Conservation (phyloP, 768 basidiomycete genomes). For the Kwoniella europaea region DNA sequence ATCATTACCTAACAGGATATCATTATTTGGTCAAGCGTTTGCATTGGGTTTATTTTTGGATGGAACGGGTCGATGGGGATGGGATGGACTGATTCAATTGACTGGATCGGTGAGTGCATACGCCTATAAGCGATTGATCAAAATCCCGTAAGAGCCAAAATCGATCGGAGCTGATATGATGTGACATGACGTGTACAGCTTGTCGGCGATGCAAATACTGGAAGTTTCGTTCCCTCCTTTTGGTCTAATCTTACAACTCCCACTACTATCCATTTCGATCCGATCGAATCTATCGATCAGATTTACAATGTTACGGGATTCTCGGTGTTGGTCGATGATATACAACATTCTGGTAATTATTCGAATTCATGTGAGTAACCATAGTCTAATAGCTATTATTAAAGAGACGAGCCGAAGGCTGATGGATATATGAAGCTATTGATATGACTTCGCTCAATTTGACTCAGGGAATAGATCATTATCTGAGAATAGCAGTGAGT, state of each 20-base stretch:
- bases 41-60: constrained; percentile 48
- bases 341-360: constrained; percentile 28
- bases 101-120: constrained; percentile 35
- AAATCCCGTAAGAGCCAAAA: too few relatives aligned
- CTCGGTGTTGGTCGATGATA: constrained; percentile 42
- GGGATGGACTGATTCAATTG: constrained; percentile 43
- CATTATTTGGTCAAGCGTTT: constrained; percentile 43
- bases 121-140: not conserved
- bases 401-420: not conserved
- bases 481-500: constrained; percentile 49
- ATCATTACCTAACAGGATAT: constrained; percentile 42
- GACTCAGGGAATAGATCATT: constrained; percentile 32
- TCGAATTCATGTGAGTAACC: constrained; percentile 24
- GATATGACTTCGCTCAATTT: constrained; percentile 16
- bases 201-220: constrained; percentile 18
- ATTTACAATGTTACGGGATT: constrained; percentile 31
- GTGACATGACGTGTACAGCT: constrained; percentile 3
- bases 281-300: constrained; percentile 1
- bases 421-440: constrained; percentile 14
- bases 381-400: too few relatives aligned
- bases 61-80: constrained; percentile 51
- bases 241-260: constrained; percentile 24
- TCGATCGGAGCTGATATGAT: not conserved
- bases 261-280: constrained; percentile 10
- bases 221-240: constrained; percentile 29